Evolutionary conservation across 2,329 filamentous ascomycete species (phyloP).

Genomic region (Pseudocercospora ulei): DNA sequence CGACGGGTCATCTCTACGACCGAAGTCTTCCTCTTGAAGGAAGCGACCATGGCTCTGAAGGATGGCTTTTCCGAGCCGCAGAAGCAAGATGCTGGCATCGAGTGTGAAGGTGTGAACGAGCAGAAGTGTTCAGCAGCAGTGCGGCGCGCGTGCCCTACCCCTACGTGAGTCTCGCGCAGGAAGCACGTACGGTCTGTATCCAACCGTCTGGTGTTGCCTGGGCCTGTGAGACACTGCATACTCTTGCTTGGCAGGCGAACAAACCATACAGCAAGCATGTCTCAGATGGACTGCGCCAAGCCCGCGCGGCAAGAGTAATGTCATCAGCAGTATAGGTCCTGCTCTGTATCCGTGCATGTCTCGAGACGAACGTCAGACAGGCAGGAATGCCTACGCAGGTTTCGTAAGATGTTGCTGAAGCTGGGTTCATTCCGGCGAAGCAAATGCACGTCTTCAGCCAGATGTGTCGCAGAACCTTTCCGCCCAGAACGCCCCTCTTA

Average conservation of each 20-base stretch:
- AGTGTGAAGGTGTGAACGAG: no score
- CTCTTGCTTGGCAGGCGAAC: neutral
- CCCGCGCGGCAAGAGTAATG: neutral
- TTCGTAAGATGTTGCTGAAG: no score
- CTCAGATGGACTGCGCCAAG: neutral
- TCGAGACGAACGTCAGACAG: no score
- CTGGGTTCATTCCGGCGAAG: no score
- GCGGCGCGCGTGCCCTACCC: no score
- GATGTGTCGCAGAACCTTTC: neutral
- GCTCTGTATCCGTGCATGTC: neutral
- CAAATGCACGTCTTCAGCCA: neutral
- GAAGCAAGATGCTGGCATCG: conserved; percentile 4
- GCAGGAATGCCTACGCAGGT: no score
- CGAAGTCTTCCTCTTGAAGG: conserved; percentile 1
- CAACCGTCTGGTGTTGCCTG: no score
- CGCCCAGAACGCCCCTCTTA: neutral
- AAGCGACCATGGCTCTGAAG: conserved; percentile 2
- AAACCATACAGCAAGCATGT: conserved; percentile 1
- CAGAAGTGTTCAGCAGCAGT: neutral
- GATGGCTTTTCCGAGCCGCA: neutral
- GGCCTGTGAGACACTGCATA: neutral
- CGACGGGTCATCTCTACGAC: neutral
- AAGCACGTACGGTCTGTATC: no score
- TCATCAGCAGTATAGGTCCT: neutral
- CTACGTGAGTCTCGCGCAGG: no score